phyloP scores from a whole-genome alignment of 2,329 filamentous ascomycete genomes.

The Myotisia sp. region DNA sequence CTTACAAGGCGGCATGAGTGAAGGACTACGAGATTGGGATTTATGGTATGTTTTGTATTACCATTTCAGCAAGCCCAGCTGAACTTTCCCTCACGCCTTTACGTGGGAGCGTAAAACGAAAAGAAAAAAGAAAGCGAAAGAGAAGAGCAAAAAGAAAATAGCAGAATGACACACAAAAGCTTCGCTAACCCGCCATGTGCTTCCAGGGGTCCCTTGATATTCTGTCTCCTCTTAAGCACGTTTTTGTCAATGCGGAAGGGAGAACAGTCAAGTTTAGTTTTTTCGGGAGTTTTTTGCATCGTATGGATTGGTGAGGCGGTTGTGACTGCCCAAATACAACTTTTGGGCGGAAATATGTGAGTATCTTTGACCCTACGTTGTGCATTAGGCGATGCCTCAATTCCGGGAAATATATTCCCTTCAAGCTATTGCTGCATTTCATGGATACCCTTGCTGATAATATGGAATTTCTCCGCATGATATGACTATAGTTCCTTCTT shows the following conservation, averaged over 20 bases:
- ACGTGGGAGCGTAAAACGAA: too few relatives aligned
- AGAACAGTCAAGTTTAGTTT: constrained; percentile 75
- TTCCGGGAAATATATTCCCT: not conserved
- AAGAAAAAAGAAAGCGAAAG: too few relatives aligned
- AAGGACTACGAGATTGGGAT: constrained; percentile 90
- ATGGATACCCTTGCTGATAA: constrained; percentile 3
- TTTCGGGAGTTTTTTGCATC: constrained; percentile 90
- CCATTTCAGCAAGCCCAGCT: not conserved
- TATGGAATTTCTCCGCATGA: constrained; percentile 1
- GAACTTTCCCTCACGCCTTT: too few relatives aligned
- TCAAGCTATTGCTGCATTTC: not conserved
- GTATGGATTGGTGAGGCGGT: constrained; percentile 95
- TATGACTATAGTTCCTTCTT: constrained; percentile 64
- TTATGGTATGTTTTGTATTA: constrained; percentile 47
- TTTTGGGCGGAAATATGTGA: constrained; percentile 92
- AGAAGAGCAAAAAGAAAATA: too few relatives aligned
- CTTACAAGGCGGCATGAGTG: constrained; percentile 61
- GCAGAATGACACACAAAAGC: too few relatives aligned
- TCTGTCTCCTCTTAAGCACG: constrained; percentile 77
- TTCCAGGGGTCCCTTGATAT: constrained; percentile 71
- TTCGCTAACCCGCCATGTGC: too few relatives aligned
- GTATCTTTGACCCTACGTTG: constrained; percentile 27
- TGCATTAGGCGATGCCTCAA: too few relatives aligned
- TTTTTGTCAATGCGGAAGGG: constrained; percentile 71
- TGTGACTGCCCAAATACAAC: constrained; percentile 94